Conservation (phyloP, 352 stramenopile species). For the Lagenidium giganteum region DNA sequence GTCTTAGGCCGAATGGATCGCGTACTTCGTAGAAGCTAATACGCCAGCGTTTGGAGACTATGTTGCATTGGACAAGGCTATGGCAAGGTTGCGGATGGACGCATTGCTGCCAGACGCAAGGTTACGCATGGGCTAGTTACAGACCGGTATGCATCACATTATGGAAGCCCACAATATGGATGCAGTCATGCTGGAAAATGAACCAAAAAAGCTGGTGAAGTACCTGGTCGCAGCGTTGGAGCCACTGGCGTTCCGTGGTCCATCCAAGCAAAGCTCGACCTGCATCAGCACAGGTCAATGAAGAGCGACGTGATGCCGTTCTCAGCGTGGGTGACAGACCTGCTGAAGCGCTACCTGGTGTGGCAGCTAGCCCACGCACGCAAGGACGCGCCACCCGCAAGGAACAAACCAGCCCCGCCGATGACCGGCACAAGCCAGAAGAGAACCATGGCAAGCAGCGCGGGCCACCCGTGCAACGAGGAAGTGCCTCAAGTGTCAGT, state of each 20-base stretch:
- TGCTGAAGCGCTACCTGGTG: neutral
- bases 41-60: neutral
- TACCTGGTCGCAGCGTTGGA: constrained; percentile 1
- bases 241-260: neutral
- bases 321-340: neutral
- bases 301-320: neutral
- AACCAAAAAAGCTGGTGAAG: constrained; percentile 1
- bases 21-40: neutral
- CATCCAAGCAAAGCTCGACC: neutral
- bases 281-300: neutral
- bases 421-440: neutral
- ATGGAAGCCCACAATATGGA: neutral
- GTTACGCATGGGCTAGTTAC: neutral
- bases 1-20: neutral
- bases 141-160: neutral
- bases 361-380: too few species aligned
- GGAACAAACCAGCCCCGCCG: too few species aligned
- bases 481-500: too few species aligned
- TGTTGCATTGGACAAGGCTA: neutral
- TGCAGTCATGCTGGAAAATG: neutral
- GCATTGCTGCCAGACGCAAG: neutral
- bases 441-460: too few species aligned
- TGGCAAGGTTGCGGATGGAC: constrained; percentile 9
- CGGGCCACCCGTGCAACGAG: too few species aligned
- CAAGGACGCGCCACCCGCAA: too few species aligned